Percentiles rank a stretch among this genome's conserved stretches.
Conservation (phyloP, 192 early-diverging fungal species). For the Gigaspora rosea region DNA sequence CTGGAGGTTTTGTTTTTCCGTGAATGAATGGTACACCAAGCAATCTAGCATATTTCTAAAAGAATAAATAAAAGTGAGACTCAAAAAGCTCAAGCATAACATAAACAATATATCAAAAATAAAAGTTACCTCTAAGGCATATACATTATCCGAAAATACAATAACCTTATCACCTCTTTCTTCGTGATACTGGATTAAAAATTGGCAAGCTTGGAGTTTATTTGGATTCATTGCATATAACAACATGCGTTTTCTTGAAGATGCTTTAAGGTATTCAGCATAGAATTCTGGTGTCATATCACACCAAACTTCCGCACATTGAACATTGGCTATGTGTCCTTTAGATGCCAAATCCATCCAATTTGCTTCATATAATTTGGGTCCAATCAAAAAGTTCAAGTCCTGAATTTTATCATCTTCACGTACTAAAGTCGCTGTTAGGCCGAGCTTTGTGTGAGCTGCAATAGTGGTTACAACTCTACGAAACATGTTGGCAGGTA, state of each 20-base stretch:
- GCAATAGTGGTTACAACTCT: conserved; percentile 89
- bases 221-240: conserved; percentile 96
- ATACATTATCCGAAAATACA: conserved; percentile 99
- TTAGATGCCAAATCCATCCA: conserved; percentile 98
- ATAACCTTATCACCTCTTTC: conserved; percentile 96
- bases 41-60: conserved; percentile 71
- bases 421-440: conserved; percentile 96
- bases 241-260: conserved; percentile 79
- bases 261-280: conserved; percentile 84
- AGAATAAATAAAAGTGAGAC: not conserved
- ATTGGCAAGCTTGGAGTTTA: conserved; percentile 98
- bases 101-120: not conserved
- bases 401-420: conserved; percentile 99
- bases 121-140: conserved; percentile 75
- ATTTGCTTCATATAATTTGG: conserved; percentile 99
- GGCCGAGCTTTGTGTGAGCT: conserved; percentile 94
- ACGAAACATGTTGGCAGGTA: conserved; percentile 95
- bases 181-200: conserved; percentile 92
- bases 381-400: conserved; percentile 97
- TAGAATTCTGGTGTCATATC: conserved; percentile 97
- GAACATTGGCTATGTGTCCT: conserved; percentile 97
- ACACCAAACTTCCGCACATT: conserved; percentile 99
- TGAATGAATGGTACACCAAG: conserved; percentile 86
- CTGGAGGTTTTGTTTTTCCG: conserved; percentile 86
- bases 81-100: not conserved